phyloP scores from a whole-genome alignment of 768 basidiomycete genomes.

The Boletus sensibilis region DNA sequence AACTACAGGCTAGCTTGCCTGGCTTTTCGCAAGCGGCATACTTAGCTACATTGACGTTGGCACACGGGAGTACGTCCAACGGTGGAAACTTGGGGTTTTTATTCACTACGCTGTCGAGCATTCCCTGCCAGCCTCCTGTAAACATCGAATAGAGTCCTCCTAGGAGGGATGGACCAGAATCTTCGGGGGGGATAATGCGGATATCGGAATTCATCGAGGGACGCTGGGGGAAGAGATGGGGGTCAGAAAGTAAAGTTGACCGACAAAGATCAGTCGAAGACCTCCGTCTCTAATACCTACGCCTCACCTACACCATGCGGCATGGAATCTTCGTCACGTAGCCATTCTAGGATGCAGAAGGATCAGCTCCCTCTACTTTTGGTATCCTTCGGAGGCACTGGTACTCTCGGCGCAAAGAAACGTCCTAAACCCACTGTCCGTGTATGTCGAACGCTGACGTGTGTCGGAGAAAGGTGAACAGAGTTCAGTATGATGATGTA shows the following conservation, averaged over 20 bases:
- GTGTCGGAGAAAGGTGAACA: too few species aligned
- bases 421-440: background rate
- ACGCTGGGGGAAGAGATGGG: background rate
- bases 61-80: conserved; percentile 35
- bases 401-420: background rate
- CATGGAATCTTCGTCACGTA: background rate
- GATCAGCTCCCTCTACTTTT: conserved; percentile 19
- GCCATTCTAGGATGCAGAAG: background rate
- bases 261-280: background rate
- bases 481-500: too few species aligned
- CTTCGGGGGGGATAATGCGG: conserved; percentile 19
- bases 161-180: conserved; percentile 11
- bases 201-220: conserved; percentile 17
- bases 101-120: conserved; percentile 6
- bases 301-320: conserved; percentile 23
- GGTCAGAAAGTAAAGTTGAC: background rate
- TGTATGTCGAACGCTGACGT: too few species aligned
- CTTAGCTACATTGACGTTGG: conserved; percentile 31
- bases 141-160: conserved; percentile 9
- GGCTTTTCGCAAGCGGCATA: conserved; percentile 28
- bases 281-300: background rate
- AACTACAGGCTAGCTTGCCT: conserved; percentile 30
- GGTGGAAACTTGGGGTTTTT: conserved; percentile 24
- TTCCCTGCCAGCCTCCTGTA: conserved; percentile 13
- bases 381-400: background rate